Conservation (phyloP, 768 basidiomycete species). For the Cytidiella melzeri region DNA sequence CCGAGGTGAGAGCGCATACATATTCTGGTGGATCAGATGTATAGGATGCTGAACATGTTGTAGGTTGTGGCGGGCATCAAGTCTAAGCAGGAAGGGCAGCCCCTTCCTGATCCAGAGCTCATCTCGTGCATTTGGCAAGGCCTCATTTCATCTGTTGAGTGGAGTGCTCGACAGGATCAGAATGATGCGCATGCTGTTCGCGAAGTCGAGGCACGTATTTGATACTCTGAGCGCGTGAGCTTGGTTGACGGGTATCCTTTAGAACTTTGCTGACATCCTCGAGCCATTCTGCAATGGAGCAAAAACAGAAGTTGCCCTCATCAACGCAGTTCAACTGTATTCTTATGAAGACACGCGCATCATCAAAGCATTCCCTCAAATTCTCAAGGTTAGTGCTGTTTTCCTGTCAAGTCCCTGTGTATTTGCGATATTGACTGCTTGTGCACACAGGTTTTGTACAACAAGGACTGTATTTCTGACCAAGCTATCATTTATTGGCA, state of each 20-base stretch:
- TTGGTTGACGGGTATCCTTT: slow-evolving; percentile 1
- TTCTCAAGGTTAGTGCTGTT: slow-evolving; percentile 63
- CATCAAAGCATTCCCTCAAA: slow-evolving; percentile 91
- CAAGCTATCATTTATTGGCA: slow-evolving; percentile 98
- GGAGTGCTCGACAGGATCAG: slow-evolving; percentile 86
- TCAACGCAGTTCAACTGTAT: slow-evolving; percentile 93
- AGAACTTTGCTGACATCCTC: slow-evolving; percentile 82
- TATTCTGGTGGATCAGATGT: not conserved
- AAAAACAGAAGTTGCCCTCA: slow-evolving; percentile 88
- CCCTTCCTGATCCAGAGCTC: slow-evolving; percentile 83
- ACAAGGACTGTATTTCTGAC: slow-evolving; percentile 91
- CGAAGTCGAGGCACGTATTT: slow-evolving; percentile 69
- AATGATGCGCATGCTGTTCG: slow-evolving; percentile 84
- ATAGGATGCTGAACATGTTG: not conserved
- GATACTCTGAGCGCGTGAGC: not conserved
- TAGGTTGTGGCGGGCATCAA: slow-evolving; percentile 78
- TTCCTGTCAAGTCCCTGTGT: not conserved
- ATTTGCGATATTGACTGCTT: too few relatives aligned
- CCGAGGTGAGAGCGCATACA: slow-evolving; percentile 45
- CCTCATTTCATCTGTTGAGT: slow-evolving; percentile 82
- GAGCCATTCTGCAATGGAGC: slow-evolving; percentile 86
- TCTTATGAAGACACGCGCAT: slow-evolving; percentile 95
- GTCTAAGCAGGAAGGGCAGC: slow-evolving; percentile 62
- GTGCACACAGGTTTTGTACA: slow-evolving; percentile 73
- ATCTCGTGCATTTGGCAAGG: slow-evolving; percentile 90